Evolutionary conservation across 1,284 basidiomycete genomes (phyloP).

Genomic region (Microbotryum lychnidis-dioicae): DNA sequence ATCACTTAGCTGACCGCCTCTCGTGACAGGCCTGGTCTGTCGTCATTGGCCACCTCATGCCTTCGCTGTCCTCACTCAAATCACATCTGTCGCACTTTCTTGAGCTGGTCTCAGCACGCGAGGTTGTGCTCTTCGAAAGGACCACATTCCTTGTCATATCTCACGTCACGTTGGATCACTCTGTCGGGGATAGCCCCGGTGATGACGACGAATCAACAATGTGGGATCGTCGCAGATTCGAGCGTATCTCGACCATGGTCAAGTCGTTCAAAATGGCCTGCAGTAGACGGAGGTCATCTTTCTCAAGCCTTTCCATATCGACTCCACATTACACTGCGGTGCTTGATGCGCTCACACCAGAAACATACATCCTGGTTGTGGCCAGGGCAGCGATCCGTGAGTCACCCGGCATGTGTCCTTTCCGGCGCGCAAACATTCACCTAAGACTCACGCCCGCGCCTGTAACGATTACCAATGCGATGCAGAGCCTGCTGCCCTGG

Average conservation of each 20-base stretch:
- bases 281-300: constrained; percentile 34
- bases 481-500: constrained; percentile 70
- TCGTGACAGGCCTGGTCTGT: constrained; percentile 80
- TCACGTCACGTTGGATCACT: constrained; percentile 13
- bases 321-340: constrained; percentile 63
- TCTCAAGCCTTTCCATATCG: constrained; percentile 39
- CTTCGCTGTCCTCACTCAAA: constrained; percentile 80
- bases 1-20: neutral
- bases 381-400: constrained; percentile 41
- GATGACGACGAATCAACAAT: constrained; percentile 34
- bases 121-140: constrained; percentile 92
- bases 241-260: constrained; percentile 89
- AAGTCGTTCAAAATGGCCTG: constrained; percentile 91
- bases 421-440: no score
- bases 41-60: constrained; percentile 93
- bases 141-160: constrained; percentile 91
- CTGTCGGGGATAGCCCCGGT: neutral
- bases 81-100: constrained; percentile 78
- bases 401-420: constrained; percentile 41
- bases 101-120: constrained; percentile 74
- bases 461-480: neutral
- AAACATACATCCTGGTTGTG: constrained; percentile 87
- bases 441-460: neutral
- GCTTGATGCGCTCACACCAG: constrained; percentile 86
- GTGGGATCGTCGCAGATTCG: constrained; percentile 69